Conservation (phyloP, 2,329 filamentous ascomycete species). For the Hymenoscyphus occultus region DNA sequence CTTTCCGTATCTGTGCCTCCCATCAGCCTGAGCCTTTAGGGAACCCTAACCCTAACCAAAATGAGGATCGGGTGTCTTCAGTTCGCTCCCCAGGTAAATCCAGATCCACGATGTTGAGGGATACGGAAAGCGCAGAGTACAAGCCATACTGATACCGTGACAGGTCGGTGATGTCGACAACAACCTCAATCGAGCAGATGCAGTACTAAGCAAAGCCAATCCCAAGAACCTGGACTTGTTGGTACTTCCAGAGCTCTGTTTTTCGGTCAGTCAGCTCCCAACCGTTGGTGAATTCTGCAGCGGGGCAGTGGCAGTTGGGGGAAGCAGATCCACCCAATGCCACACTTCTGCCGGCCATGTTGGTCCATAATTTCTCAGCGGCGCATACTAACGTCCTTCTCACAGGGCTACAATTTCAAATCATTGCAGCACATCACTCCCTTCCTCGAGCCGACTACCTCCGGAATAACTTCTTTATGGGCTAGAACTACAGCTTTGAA, state of each 20-base stretch:
- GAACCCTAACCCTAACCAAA: constrained; percentile 19
- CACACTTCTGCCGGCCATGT: background rate
- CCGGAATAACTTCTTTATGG: constrained; percentile 70
- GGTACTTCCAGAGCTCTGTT: constrained; percentile 65
- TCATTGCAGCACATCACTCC: constrained; percentile 65
- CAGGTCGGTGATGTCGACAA: constrained; percentile 66
- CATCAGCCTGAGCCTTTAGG: background rate
- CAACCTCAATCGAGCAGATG: constrained; percentile 67
- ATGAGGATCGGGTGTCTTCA: constrained; percentile 71
- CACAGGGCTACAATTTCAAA: constrained; percentile 67
- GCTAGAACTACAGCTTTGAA: constrained; percentile 63
- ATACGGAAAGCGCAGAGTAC: background rate
- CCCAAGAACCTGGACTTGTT: constrained; percentile 63
- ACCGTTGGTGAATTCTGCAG: background rate
- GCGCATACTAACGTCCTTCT: constrained; percentile 1
- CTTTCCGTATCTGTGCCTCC: background rate
- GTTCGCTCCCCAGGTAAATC: constrained; percentile 59
- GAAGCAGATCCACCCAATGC: background rate
- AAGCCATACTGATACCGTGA: background rate
- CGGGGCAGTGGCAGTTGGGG: background rate
- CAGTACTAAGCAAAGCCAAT: constrained; percentile 53
- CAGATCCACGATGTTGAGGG: background rate
- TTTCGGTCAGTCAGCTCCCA: constrained; percentile 5
- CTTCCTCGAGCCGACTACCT: constrained; percentile 62
- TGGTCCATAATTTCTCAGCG: background rate